Conservation (phyloP, 495 filamentous ascomycete species). For the Thermochaetoides thermophila region DNA sequence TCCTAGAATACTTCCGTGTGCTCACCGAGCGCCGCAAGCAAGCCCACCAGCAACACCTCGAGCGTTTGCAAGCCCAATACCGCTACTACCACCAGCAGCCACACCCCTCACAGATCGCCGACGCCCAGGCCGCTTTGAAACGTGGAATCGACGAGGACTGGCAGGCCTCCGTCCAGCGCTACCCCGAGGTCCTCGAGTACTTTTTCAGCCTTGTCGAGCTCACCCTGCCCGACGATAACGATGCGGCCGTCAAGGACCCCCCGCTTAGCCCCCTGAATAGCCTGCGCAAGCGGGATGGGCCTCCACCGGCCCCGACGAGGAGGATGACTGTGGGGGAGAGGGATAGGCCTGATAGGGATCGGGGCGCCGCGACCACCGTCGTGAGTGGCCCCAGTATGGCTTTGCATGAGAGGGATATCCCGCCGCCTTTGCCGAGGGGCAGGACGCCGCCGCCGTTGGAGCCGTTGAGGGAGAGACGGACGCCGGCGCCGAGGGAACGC, state of each 20-base stretch:
- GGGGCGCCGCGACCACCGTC: slow-evolving; percentile 13
- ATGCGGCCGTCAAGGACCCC: slow-evolving; percentile 38
- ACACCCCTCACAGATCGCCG: slow-evolving; percentile 41
- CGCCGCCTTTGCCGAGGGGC: slow-evolving; percentile 13
- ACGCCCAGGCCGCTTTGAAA: slow-evolving; percentile 45
- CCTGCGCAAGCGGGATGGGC: slow-evolving; percentile 23
- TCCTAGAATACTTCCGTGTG: slow-evolving; percentile 51
- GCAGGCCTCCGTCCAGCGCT: slow-evolving; percentile 50
- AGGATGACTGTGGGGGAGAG: too few species aligned
- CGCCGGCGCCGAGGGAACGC: slow-evolving; percentile 16
- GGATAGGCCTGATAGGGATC: too few species aligned
- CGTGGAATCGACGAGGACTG: slow-evolving; percentile 62
- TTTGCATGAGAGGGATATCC: slow-evolving; percentile 17
- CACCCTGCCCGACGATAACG: slow-evolving; percentile 39
- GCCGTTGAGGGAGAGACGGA: slow-evolving; percentile 18
- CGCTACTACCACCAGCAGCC: slow-evolving; percentile 41
- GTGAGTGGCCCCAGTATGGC: slow-evolving; percentile 20
- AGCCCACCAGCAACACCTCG: slow-evolving; percentile 38
- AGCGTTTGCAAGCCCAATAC: slow-evolving; percentile 39
- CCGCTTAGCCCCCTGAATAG: slow-evolving; percentile 38
- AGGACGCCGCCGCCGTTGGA: slow-evolving; percentile 22
- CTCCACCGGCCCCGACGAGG: slow-evolving; percentile 5
- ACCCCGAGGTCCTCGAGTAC: slow-evolving; percentile 61
- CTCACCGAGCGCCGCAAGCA: slow-evolving; percentile 46
- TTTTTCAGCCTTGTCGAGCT: slow-evolving; percentile 52